A percentile compares a stretch with the other conserved stretches of the same genome.
phyloP scores from a whole-genome alignment of 2,329 filamentous ascomycete species.

The Cyphellophora attinorum region DNA sequence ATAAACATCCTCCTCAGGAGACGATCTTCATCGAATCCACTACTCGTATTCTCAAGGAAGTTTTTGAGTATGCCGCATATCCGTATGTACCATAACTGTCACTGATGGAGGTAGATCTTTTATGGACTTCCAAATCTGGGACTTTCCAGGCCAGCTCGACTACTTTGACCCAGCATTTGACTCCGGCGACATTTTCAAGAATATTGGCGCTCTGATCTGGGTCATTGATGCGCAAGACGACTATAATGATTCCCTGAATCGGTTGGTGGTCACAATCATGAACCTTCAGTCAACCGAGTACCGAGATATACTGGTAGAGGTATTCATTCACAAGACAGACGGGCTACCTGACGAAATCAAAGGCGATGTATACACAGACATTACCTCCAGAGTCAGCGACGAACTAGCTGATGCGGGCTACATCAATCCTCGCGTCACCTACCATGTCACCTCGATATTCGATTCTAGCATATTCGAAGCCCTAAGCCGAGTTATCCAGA shows the following conservation, averaged over 20 bases:
- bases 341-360: conserved; percentile 96
- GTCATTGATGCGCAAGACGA: conserved; percentile 98
- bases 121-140: conserved; percentile 98
- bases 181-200: conserved; percentile 75
- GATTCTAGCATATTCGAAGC: conserved; percentile 98
- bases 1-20: conserved; percentile 92
- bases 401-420: neutral
- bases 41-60: conserved; percentile 85
- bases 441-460: conserved; percentile 96
- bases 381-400: conserved; percentile 69
- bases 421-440: conserved; percentile 61
- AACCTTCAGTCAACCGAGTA: conserved; percentile 72
- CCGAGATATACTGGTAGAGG: conserved; percentile 90
- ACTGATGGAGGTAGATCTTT: conserved; percentile 60
- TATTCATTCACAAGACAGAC: conserved; percentile 98
- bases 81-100: neutral
- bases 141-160: conserved; percentile 90
- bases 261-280: conserved; percentile 80
- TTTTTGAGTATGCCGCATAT: conserved; percentile 67
- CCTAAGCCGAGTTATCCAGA: conserved; percentile 97
- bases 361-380: conserved; percentile 90
- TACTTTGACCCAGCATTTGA: conserved; percentile 85
- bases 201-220: conserved; percentile 92
- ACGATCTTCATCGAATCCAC: conserved; percentile 94
- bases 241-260: conserved; percentile 81